phyloP scores from a whole-genome alignment of 768 basidiomycete species.

The Leucosporidium scottii region DNA sequence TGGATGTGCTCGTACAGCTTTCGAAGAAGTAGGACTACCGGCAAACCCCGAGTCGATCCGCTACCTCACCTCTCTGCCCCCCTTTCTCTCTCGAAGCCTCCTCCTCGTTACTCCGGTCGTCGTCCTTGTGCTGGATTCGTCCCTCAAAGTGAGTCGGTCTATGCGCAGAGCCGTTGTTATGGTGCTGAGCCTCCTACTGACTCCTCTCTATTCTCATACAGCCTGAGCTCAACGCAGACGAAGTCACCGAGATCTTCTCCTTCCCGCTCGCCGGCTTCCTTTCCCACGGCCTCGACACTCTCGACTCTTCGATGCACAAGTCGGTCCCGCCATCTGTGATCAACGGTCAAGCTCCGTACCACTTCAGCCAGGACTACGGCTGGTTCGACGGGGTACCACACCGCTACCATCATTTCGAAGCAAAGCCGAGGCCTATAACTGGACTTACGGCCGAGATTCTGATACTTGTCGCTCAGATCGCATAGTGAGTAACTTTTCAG shows the following conservation, averaged over 20 bases:
- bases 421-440: constrained; percentile 11
- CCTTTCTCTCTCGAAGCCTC: constrained; percentile 32
- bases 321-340: constrained; percentile 3
- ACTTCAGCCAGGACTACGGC: constrained; percentile 26
- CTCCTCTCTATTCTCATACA: neutral
- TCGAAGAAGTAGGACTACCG: constrained; percentile 36
- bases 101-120: constrained; percentile 34
- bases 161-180: neutral
- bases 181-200: no score
- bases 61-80: constrained; percentile 33
- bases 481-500: constrained; percentile 20
- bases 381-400: constrained; percentile 32
- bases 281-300: neutral
- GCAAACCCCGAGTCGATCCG: constrained; percentile 25
- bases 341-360: constrained; percentile 18
- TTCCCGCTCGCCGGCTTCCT: constrained; percentile 37
- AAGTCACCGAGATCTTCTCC: constrained; percentile 35
- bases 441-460: constrained; percentile 37
- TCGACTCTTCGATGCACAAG: constrained; percentile 7
- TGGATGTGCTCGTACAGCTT: no score
- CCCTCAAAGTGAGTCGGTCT: constrained; percentile 6
- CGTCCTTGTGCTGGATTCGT: constrained; percentile 26
- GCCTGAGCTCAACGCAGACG: constrained; percentile 35
- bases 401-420: constrained; percentile 28
- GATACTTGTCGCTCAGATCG: constrained; percentile 31